A percentile compares a stretch with the other conserved stretches of the same genome.
Conservation (phyloP, 805 yeast species). For the Saccharomycopsis sp. region DNA sequence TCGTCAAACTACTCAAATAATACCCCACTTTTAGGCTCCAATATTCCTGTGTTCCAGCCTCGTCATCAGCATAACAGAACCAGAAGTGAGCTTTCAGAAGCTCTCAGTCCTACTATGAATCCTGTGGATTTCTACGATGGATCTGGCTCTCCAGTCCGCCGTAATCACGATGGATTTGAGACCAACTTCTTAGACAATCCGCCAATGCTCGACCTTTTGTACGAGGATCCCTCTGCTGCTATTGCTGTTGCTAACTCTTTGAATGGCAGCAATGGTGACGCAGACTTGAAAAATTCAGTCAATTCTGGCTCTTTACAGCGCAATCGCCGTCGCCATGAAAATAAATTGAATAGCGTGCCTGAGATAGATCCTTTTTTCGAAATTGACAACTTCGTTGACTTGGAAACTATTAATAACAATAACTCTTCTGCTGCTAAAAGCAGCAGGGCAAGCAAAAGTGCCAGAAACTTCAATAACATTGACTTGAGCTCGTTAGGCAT, state of each 20-base stretch:
- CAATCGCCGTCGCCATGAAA: not conserved
- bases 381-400: slow-evolving; percentile 3
- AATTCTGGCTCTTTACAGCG: not conserved
- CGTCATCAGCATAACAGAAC: slow-evolving; percentile 15
- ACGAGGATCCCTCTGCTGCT: not conserved
- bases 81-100: slow-evolving; percentile 18
- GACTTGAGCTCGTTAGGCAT: slow-evolving; percentile 16
- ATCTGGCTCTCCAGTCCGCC: not conserved
- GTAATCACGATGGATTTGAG: not conserved
- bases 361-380: slow-evolving; percentile 4
- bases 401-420: slow-evolving; percentile 1
- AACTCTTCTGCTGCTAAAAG: not conserved
- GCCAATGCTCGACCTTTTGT: slow-evolving; percentile 4
- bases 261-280: not conserved
- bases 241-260: not conserved
- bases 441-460: not conserved
- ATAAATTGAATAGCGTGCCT: not conserved
- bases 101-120: slow-evolving; percentile 17
- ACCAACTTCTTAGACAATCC: slow-evolving; percentile 1
- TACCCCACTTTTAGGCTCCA: not conserved
- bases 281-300: not conserved
- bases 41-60: not conserved
- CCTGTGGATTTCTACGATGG: slow-evolving; percentile 8
- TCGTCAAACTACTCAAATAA: not conserved
- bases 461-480: not conserved